A percentile compares a stretch with the other conserved stretches of the same genome.
phyloP scores from a whole-genome alignment of 179 eudicot genomes.

The Patellifolia procumbens region DNA sequence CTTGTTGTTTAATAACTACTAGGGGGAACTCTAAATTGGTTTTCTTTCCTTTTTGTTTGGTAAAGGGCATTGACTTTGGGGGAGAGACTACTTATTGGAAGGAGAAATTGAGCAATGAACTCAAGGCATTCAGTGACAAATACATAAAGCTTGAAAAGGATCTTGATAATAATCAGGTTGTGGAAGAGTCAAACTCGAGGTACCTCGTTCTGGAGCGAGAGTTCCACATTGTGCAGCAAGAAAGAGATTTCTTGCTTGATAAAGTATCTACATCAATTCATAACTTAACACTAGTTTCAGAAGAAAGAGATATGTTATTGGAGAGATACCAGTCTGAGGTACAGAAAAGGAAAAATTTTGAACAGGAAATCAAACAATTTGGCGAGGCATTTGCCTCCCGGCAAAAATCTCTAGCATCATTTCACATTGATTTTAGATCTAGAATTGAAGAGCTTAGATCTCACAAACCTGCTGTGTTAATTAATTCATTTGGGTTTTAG shows the following conservation, averaged over 20 bases:
- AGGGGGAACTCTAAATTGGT: slow-evolving; percentile 29
- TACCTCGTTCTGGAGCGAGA: slow-evolving; percentile 57
- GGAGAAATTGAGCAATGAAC: slow-evolving; percentile 57
- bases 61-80: slow-evolving; percentile 60
- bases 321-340: slow-evolving; percentile 57
- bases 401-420: slow-evolving; percentile 58
- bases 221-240: slow-evolving; percentile 57
- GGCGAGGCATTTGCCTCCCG: slow-evolving; percentile 54
- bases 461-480: slow-evolving; percentile 40
- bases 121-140: slow-evolving; percentile 49
- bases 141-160: slow-evolving; percentile 53
- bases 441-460: slow-evolving; percentile 48
- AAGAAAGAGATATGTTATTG: slow-evolving; percentile 53
- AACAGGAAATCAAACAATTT: slow-evolving; percentile 67
- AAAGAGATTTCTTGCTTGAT: slow-evolving; percentile 53
- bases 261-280: slow-evolving; percentile 44
- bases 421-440: slow-evolving; percentile 64
- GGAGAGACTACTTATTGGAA: slow-evolving; percentile 61
- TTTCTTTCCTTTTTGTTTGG: slow-evolving; percentile 35
- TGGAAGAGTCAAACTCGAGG: slow-evolving; percentile 54
- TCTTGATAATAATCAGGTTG: slow-evolving; percentile 49
- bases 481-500: slow-evolving; percentile 61
- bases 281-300: slow-evolving; percentile 44
- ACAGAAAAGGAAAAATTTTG: slow-evolving; percentile 61
- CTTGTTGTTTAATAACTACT: slow-evolving; percentile 18